Evolutionary conservation across 1,284 basidiomycete species (phyloP).

Genomic region (Neonothopanus nambi): DNA sequence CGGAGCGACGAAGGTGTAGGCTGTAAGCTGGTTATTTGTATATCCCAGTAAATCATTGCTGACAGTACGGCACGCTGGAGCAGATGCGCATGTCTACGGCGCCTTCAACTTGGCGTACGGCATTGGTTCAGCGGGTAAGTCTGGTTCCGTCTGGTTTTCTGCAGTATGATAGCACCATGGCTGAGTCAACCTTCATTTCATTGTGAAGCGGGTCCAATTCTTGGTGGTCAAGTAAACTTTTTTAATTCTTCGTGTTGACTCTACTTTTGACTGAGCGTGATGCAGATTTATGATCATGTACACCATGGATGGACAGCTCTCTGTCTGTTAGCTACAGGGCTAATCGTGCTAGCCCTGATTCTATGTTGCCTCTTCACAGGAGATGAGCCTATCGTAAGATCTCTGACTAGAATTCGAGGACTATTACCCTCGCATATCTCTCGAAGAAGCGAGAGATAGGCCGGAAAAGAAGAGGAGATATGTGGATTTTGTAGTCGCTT

Average conservation of each 20-base stretch:
- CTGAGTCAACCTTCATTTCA: constrained; percentile 6
- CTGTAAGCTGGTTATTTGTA: constrained; percentile 43
- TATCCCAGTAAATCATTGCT: not conserved
- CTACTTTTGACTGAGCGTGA: constrained; percentile 10
- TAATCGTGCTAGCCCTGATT: constrained; percentile 40
- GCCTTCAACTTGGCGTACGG: constrained; percentile 72
- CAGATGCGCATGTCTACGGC: constrained; percentile 66
- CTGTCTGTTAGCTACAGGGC: constrained; percentile 44
- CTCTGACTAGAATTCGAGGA: constrained; percentile 14
- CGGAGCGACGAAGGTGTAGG: constrained; percentile 59
- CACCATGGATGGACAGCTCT: constrained; percentile 57
- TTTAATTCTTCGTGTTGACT: not conserved
- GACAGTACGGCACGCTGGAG: not conserved
- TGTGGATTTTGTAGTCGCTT: too few species aligned
- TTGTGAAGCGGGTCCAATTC: constrained; percentile 60
- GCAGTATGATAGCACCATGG: not conserved
- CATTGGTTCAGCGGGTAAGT: constrained; percentile 50
- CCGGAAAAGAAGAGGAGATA: not conserved
- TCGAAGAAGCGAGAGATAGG: constrained; percentile 34
- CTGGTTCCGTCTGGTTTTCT: constrained; percentile 28
- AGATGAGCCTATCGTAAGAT: constrained; percentile 22
- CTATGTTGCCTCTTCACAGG: constrained; percentile 49
- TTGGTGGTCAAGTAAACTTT: constrained; percentile 60
- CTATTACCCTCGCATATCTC: too few species aligned
- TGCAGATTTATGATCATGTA: constrained; percentile 57